Base-by-base conservation (phyloP, 2,329 filamentous ascomycete species). In the Hymenoscyphus fraxineus region DNA sequence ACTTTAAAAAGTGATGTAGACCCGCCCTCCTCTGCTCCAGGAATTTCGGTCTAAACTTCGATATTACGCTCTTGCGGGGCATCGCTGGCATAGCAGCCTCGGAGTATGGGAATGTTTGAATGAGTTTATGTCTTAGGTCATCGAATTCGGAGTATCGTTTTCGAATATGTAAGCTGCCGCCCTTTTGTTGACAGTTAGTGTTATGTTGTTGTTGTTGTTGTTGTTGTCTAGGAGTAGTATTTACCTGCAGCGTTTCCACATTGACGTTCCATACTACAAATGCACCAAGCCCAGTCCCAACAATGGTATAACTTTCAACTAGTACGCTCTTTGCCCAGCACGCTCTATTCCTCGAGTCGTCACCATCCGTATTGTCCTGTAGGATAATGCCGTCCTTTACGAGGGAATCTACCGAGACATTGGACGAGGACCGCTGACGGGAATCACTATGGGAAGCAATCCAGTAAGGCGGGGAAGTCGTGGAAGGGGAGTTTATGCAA, bases 191-290 rank as follows among this genome's bases (percentile, higher is more conserved):
- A 27, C 27, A 27, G 27, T 27, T 3, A 27, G 27, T 27, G 27
- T 3, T 27, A 27, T 3, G 2, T 27, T 27, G 27, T 2, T 27
- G 27, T 27, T 27, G 27, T 27, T 27, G 22, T 27, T 27, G 6
- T 38, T 60, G 41, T 40, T 13, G 55, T 47, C 16, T 19, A 7
- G 16, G 19, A 7, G 83, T 15, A 58, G 35, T 15, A 22, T 9
- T 38, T 75, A 93, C 92, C 77, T 87, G 89, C 60, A 98, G 80
- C 3, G 93, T 97, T 76, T 95, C 88, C 56, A 99, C 91, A 58
- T 84, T 87, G 73, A 95, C 93, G 74, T 92, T 95, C 91, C 92
- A 99, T 7, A 97, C 93, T 1, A 97, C 92, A 79, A 98, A 99
- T 1, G 93, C 91, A n/a, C 94, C 94, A 59, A 76, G 75, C 16